Conservation (phyloP, 2,329 filamentous ascomycete genomes). For the Fusarium hostae region DNA sequence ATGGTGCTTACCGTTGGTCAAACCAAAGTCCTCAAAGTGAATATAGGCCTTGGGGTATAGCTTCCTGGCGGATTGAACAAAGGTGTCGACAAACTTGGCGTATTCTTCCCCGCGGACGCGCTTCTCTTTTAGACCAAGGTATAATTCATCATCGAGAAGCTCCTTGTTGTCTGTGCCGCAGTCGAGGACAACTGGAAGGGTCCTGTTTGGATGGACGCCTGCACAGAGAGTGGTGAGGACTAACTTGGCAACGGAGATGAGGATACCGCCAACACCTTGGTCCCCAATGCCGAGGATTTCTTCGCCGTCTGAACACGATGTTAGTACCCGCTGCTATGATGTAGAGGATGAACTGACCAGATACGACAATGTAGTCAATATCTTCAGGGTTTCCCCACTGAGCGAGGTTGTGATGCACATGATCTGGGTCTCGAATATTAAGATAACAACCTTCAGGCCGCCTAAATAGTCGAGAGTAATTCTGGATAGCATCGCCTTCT, state of each 20-base stretch:
- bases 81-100: slow-evolving; percentile 79
- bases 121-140: slow-evolving; percentile 77
- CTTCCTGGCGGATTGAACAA: slow-evolving; percentile 74
- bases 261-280: slow-evolving; percentile 84
- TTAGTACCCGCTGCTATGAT: neutral
- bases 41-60: slow-evolving; percentile 84
- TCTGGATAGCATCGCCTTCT: slow-evolving; percentile 87
- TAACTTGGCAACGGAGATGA: slow-evolving; percentile 87
- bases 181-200: slow-evolving; percentile 84
- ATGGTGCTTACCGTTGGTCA: slow-evolving; percentile 68
- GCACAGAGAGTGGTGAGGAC: slow-evolving; percentile 85
- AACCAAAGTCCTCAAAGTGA: slow-evolving; percentile 90
- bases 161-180: slow-evolving; percentile 86
- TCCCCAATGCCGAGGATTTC: slow-evolving; percentile 90
- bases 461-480: slow-evolving; percentile 82
- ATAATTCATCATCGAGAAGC: slow-evolving; percentile 79
- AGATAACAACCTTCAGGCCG: slow-evolving; percentile 84
- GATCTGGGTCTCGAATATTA: slow-evolving; percentile 75
- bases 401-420: slow-evolving; percentile 72
- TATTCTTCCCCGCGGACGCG: slow-evolving; percentile 78
- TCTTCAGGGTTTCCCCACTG: slow-evolving; percentile 78
- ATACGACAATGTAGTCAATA: slow-evolving; percentile 89
- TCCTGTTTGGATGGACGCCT: slow-evolving; percentile 83
- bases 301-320: slow-evolving; percentile 59
- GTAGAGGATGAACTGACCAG: slow-evolving; percentile 61